These are phyloP conservation scores for Coemansia sp. DNA, from an alignment of 192 early-diverging fungal species.

Conservation along the genomic window DNA sequence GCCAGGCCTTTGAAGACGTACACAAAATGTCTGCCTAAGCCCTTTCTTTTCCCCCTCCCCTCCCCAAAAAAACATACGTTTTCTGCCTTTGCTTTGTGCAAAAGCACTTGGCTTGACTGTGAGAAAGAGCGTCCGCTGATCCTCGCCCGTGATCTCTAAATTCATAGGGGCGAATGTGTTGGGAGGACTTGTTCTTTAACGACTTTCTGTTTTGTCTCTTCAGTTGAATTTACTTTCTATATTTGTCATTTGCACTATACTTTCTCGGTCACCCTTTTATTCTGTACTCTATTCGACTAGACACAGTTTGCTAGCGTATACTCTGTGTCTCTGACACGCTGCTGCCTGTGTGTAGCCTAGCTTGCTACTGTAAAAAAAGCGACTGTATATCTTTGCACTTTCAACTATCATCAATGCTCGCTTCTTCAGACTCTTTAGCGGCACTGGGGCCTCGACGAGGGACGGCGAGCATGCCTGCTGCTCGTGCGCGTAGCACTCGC, in stretches of 20 bases:
- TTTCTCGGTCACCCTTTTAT: not conserved
- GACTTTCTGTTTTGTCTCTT: not conserved
- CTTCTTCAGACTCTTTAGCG: slow-evolving; percentile 15
- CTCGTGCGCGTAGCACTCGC: slow-evolving; percentile 14
- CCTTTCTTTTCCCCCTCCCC: not conserved
- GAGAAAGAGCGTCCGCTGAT: not conserved
- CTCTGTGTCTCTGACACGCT: not conserved
- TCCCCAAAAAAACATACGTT: not conserved
- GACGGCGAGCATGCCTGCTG: slow-evolving; percentile 9
- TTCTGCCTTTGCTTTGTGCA: not conserved
- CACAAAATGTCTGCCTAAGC: slow-evolving; percentile 14
- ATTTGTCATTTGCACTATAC: not conserved
- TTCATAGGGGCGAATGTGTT: not conserved
- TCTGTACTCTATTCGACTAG: not conserved
- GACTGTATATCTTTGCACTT: not conserved
- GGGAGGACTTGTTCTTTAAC: not conserved
- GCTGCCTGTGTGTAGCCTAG: slow-evolving; percentile 4
- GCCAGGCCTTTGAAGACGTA: slow-evolving; percentile 38
- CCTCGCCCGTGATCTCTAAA: not conserved
- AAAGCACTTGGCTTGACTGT: not conserved
- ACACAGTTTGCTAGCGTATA: not conserved
- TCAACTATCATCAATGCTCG: slow-evolving; percentile 9
- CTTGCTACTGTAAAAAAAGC: not conserved
- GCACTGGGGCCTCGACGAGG: slow-evolving; percentile 15
- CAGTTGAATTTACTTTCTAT: not conserved